Conservation (phyloP, 1,284 basidiomycete species). For the Melampsora americana region DNA sequence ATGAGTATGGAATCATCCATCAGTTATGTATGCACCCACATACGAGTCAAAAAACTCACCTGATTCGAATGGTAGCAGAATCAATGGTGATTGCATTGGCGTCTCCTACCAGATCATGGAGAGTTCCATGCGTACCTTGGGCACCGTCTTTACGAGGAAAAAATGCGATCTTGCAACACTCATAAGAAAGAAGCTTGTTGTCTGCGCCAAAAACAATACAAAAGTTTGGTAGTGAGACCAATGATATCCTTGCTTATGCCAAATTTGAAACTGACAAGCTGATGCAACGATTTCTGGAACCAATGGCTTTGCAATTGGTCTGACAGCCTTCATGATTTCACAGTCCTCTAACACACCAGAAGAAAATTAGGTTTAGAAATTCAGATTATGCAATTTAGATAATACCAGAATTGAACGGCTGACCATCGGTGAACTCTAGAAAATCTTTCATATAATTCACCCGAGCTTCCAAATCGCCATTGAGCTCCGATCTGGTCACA, state of each 20-base stretch:
- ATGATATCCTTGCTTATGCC: too few relatives aligned
- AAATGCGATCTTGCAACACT: constrained; percentile 35
- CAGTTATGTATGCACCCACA: not conserved
- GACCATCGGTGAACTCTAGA: constrained; percentile 33
- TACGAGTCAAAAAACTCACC: not conserved
- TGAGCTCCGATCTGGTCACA: constrained; percentile 19
- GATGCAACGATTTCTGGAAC: constrained; percentile 41
- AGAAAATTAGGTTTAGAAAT: not conserved
- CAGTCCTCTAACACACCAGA: constrained; percentile 26
- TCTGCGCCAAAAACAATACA: not conserved
- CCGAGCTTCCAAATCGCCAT: constrained; percentile 22
- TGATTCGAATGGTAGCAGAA: constrained; percentile 27
- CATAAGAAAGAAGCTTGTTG: constrained; percentile 37
- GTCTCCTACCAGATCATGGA: constrained; percentile 15
- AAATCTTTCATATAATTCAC: constrained; percentile 36
- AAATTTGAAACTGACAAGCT: constrained; percentile 19
- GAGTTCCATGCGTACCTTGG: constrained; percentile 31
- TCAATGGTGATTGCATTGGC: constrained; percentile 9
- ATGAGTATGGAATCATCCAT: not conserved
- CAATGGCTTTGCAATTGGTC: constrained; percentile 36
- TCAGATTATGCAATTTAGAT: not conserved
- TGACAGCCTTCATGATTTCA: constrained; percentile 35
- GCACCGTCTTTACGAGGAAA: constrained; percentile 37
- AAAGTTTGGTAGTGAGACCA: too few relatives aligned
- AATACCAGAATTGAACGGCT: not conserved